A percentile compares a stretch with the other conserved stretches of the same genome.
Evolutionary conservation across 2,329 filamentous ascomycete genomes (phyloP).

Genomic region (Emydomyces testavorans): DNA sequence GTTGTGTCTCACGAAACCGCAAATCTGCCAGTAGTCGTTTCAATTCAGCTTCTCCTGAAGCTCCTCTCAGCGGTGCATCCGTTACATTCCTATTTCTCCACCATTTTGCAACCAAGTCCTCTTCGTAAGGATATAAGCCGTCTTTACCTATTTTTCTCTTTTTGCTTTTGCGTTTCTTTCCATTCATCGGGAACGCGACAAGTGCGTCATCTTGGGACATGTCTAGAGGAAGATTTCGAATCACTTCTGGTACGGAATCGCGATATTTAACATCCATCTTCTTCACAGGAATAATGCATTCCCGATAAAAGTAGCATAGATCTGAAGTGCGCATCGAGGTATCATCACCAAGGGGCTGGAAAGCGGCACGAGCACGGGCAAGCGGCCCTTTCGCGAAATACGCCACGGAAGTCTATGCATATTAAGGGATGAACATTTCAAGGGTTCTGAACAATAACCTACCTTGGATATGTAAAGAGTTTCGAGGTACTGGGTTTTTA

Average conservation of each 20-base stretch:
- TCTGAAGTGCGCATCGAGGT: slow-evolving; percentile 20
- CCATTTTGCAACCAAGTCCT: slow-evolving; percentile 35
- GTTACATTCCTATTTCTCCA: slow-evolving; percentile 32
- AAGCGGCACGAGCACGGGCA: slow-evolving; percentile 35
- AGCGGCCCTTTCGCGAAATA: slow-evolving; percentile 43
- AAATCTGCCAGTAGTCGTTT: slow-evolving; percentile 35
- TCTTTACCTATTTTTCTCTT: slow-evolving; percentile 37
- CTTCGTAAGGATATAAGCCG: slow-evolving; percentile 38
- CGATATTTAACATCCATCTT: slow-evolving; percentile 40
- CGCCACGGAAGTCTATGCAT: slow-evolving; percentile 36
- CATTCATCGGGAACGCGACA: slow-evolving; percentile 20
- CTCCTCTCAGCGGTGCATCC: slow-evolving; percentile 21
- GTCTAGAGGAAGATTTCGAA: slow-evolving; percentile 29
- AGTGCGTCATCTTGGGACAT: slow-evolving; percentile 29
- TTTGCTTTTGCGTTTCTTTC: slow-evolving; percentile 23
- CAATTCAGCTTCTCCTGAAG: slow-evolving; percentile 28
- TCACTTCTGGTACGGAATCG: slow-evolving; percentile 32
- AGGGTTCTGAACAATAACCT: slow-evolving; percentile 5
- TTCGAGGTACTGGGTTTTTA: slow-evolving; percentile 34
- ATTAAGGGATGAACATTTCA: slow-evolving; percentile 14
- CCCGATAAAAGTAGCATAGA: slow-evolving; percentile 31
- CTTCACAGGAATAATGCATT: slow-evolving; percentile 35
- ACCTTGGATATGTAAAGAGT: slow-evolving; percentile 37
- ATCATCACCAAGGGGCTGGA: slow-evolving; percentile 23
- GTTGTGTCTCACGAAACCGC: slow-evolving; percentile 38